Evolutionary conservation across 495 filamentous ascomycete species (phyloP).

Genomic region (Penicillium coffeae): DNA sequence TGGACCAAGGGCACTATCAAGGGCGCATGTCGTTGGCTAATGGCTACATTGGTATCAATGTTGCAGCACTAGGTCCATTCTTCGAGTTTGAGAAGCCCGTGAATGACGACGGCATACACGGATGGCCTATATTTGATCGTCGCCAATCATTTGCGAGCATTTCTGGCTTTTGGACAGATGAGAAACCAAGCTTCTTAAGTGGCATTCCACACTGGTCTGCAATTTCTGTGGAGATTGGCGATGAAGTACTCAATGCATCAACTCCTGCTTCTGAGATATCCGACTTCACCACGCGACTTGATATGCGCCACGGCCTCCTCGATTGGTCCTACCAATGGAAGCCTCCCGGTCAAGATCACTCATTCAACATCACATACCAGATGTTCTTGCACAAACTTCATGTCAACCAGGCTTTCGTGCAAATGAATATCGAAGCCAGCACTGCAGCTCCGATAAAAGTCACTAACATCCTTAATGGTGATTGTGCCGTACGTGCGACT

Average conservation of each 20-base stretch:
- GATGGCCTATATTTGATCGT: conserved; percentile 68
- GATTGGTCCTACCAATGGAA: conserved; percentile 67
- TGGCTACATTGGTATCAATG: conserved; percentile 57
- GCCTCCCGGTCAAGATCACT: conserved; percentile 44
- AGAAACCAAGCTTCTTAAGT: conserved; percentile 61
- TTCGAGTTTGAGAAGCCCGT: conserved; percentile 58
- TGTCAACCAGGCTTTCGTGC: conserved; percentile 58
- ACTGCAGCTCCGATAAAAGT: conserved; percentile 45
- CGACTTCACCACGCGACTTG: conserved; percentile 57
- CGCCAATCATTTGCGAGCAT: conserved; percentile 72
- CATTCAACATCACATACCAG: conserved; percentile 54
- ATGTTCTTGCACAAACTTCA: conserved; percentile 60
- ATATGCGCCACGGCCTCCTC: conserved; percentile 58
- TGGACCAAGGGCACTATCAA: conserved; percentile 60
- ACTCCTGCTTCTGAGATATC: conserved; percentile 56
- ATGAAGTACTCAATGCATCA: conserved; percentile 53
- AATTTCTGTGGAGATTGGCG: conserved; percentile 55
- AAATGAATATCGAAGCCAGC: conserved; percentile 51
- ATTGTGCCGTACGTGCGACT: conserved; percentile 54
- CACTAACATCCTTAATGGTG: conserved; percentile 57
- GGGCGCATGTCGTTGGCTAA: conserved; percentile 61
- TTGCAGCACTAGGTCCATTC: conserved; percentile 64
- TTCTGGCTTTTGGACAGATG: conserved; percentile 70
- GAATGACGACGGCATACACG: conserved; percentile 55
- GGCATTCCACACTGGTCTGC: conserved; percentile 70